Evolutionary conservation across 2,329 filamentous ascomycete species (phyloP), one percentile per base, ranked within the genome.

Genomic region (Clonostachys sp.): DNA sequence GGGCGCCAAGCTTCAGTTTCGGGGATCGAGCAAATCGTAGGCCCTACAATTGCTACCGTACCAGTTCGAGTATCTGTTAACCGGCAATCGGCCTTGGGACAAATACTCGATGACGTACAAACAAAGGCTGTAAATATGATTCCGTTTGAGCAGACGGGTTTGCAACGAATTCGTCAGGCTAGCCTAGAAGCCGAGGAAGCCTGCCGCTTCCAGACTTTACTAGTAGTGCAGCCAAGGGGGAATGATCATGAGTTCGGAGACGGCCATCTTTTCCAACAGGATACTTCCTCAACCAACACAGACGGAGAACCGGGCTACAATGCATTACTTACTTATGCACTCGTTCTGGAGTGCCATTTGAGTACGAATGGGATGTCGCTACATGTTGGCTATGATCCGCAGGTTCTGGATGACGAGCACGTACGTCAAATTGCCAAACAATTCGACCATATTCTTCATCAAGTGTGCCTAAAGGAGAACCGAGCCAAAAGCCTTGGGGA

Each of bases 111-210:
- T 3, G 10, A 3, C 13, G 44, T 61, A 4, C 59, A 62, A 51
- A 47, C 51, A 14, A 48, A 48, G 36, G 46, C 53, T 5, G 39
- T 50, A 16, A 53, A 60, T 41, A 54, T 54, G 48, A 49, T 55
- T 16, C 47, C 51, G 2, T 55, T 48, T 45, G 62, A 58, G 44
- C 51, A 62, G 9, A 50, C 58, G 12, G 57, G 57, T 17, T 48
- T 65, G 3, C 53, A 57, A 12, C 33, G 38, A 13, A 45, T 45
- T 34, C 45, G 34, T 38, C 35, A 20, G n/a, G 13, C 45, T 38
- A 39, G 24, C 20, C 30, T 43, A 16, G 42, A 48, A n/a, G 38
- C 24, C 41, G 43, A 42, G 35, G 45, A 20, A 44, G 42, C 38
- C 39, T 34, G 14, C 35, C 42, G 41, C 14, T 20, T 48, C 36